phyloP scores from a whole-genome alignment of 352 stramenopile genomes.

The Pythium chondricola region DNA sequence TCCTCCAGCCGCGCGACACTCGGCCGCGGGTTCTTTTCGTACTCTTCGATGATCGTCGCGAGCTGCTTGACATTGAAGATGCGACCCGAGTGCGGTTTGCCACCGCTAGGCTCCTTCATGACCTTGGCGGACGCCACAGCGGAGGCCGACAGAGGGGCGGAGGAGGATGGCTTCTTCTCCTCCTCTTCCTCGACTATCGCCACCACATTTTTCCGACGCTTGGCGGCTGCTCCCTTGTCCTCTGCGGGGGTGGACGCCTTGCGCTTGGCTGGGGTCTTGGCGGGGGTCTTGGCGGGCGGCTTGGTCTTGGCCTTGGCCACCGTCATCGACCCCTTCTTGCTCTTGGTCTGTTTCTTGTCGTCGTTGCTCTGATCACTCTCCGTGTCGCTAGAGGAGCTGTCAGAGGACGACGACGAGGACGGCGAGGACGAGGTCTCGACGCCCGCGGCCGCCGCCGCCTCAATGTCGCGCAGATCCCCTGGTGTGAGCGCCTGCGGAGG shows the following conservation, averaged over 20 bases:
- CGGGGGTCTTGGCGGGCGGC: not conserved
- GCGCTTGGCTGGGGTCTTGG: not conserved
- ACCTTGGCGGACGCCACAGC: not conserved
- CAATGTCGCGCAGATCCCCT: slow-evolving; percentile 38
- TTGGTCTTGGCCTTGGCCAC: slow-evolving; percentile 8
- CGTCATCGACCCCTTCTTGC: slow-evolving; percentile 4
- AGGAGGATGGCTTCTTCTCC: slow-evolving; percentile 24
- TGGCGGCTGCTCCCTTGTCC: slow-evolving; percentile 9
- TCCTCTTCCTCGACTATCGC: slow-evolving; percentile 18
- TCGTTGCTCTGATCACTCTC: slow-evolving; percentile 56
- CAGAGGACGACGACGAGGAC: slow-evolving; percentile 46
- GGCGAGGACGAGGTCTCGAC: too few species aligned
- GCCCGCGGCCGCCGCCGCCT: slow-evolving; percentile 24
- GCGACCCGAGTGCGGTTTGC: slow-evolving; percentile 38
- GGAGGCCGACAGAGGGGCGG: not conserved
- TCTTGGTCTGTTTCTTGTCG: slow-evolving; percentile 18
- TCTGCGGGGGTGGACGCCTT: slow-evolving; percentile 5
- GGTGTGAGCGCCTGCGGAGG: slow-evolving; percentile 59
- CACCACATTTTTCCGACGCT: slow-evolving; percentile 23
- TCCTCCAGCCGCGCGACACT: slow-evolving; percentile 59
- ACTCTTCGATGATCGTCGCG: slow-evolving; percentile 78
- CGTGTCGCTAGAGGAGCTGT: slow-evolving; percentile 60
- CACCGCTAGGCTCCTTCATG: too few species aligned
- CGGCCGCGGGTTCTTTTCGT: slow-evolving; percentile 75
- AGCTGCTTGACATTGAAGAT: slow-evolving; percentile 86